These are phyloP conservation scores for Kernera saxatilis DNA, from an alignment of 345 rosid species.

Conservation along the genomic window DNA sequence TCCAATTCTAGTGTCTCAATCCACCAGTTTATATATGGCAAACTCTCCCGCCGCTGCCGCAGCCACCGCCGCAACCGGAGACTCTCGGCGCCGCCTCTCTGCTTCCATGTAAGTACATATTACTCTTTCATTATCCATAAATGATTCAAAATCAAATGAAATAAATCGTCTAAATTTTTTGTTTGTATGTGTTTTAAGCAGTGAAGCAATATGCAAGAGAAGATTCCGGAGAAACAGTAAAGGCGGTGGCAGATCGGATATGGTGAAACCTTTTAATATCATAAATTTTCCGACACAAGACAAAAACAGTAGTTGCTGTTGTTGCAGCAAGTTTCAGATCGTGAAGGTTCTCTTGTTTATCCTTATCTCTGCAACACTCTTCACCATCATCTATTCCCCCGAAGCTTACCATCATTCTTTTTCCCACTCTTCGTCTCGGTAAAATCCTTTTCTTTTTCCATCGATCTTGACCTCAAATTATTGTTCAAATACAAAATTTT, in stretches of 20 bases:
- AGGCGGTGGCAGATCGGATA: slow-evolving; percentile 23
- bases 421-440: slow-evolving; percentile 37
- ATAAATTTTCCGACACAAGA: slow-evolving; percentile 50
- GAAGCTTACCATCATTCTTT: slow-evolving; percentile 40
- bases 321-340: slow-evolving; percentile 55
- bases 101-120: slow-evolving; percentile 23
- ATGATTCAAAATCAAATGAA: background rate
- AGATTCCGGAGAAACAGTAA: slow-evolving; percentile 44
- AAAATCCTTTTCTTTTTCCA: background rate
- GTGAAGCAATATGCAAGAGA: slow-evolving; percentile 64
- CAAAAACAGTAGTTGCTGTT: slow-evolving; percentile 35
- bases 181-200: slow-evolving; percentile 24
- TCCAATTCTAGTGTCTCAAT: slow-evolving; percentile 3
- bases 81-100: slow-evolving; percentile 31
- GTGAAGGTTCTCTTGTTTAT: slow-evolving; percentile 55
- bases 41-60: slow-evolving; percentile 23
- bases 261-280: slow-evolving; percentile 30
- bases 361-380: slow-evolving; percentile 51
- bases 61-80: slow-evolving; percentile 17
- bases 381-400: slow-evolving; percentile 54
- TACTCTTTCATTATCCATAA: background rate
- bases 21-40: slow-evolving; percentile 25
- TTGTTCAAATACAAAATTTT: background rate
- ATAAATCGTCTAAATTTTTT: background rate
- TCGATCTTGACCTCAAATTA: background rate